Evolutionary conservation across 345 rosid genomes (phyloP), one percentile per base, ranked within the genome.

Genomic region (Clausena lansium): DNA sequence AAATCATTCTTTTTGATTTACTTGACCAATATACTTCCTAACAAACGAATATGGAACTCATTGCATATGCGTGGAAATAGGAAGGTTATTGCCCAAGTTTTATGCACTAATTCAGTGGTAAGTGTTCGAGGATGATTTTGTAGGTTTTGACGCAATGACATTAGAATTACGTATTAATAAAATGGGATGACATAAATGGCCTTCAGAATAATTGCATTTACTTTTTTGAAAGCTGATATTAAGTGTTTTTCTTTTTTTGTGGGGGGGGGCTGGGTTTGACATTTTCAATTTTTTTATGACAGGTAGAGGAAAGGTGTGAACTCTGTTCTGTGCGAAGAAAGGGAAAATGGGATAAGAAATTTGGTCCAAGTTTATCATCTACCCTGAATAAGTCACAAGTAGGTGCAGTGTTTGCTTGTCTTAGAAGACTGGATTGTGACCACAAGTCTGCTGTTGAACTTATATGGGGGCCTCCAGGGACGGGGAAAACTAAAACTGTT

Each of bases 21-120:
- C 32, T 84, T 88, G 89, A 81, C 76, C 78, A 84, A 86, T 22
- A 72, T 33, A 38, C 62, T 87, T 61, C 35, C 79, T 19, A 68
- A 73, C 36, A 77, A 86, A 59, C 24, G 63, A n/a, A 59, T 59
- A n/a, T 59, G 63, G 63, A 59, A 59, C 30, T 59, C 63, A 9
- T 59, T 59, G 63, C 63, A 24, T 59, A 24, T 24, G 63, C 0
- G 25, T 59, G 28, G 28, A 59, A 59, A 59, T 59, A 62, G 86
- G 4, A 41, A 78, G 47, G 24, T 59, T 74, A 25, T 75, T 81
- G 70, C 55, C 70, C 30, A 33, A 41, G 19, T 66, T 59, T 74
- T 80, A 65, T 54, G 86, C 63, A 59, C 63, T 59, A 32, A 59
- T n/a, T n/a, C 63, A 9, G 63, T 25, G 63, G 63, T 59, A 59